Conservation (phyloP, 2,329 filamentous ascomycete genomes). For the Alternaria arbusti region DNA sequence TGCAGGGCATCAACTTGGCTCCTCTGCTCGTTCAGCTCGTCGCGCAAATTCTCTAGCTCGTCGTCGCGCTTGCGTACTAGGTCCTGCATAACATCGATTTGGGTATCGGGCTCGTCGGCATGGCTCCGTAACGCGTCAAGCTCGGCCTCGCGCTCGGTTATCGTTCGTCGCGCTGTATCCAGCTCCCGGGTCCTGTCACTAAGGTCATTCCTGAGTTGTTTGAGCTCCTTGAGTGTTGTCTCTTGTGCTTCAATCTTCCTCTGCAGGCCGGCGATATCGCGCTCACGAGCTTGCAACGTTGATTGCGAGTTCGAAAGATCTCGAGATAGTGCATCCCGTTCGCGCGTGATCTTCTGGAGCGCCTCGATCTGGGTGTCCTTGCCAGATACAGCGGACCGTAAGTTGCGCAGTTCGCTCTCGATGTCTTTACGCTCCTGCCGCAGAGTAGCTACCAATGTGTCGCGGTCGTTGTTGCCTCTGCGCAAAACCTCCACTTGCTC, state of each 20-base stretch:
- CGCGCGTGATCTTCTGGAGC: slow-evolving; percentile 42
- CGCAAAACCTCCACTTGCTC: slow-evolving; percentile 40
- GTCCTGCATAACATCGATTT: slow-evolving; percentile 50
- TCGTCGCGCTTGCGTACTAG: slow-evolving; percentile 53
- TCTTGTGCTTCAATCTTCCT: slow-evolving; percentile 43
- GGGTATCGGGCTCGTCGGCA: slow-evolving; percentile 47
- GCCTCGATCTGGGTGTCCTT: slow-evolving; percentile 46
- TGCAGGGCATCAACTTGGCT: slow-evolving; percentile 42
- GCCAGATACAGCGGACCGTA: slow-evolving; percentile 36
- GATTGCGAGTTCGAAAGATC: slow-evolving; percentile 40
- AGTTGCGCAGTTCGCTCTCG: slow-evolving; percentile 29
- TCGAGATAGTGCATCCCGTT: slow-evolving; percentile 38
- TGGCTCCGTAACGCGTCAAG: slow-evolving; percentile 44
- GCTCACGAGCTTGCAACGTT: slow-evolving; percentile 41
- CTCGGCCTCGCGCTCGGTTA: slow-evolving; percentile 47
- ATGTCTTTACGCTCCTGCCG: slow-evolving; percentile 34
- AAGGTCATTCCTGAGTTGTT: slow-evolving; percentile 35
- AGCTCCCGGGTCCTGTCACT: slow-evolving; percentile 44
- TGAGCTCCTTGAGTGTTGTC: slow-evolving; percentile 37
- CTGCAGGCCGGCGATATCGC: slow-evolving; percentile 37
- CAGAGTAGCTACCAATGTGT: slow-evolving; percentile 36
- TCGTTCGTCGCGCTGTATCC: slow-evolving; percentile 41
- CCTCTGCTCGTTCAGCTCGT: slow-evolving; percentile 46
- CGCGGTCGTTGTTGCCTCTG: slow-evolving; percentile 36
- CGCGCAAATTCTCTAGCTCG: slow-evolving; percentile 62